phyloP scores from a whole-genome alignment of 148 eudicot species.

The Linanthus parryae region DNA sequence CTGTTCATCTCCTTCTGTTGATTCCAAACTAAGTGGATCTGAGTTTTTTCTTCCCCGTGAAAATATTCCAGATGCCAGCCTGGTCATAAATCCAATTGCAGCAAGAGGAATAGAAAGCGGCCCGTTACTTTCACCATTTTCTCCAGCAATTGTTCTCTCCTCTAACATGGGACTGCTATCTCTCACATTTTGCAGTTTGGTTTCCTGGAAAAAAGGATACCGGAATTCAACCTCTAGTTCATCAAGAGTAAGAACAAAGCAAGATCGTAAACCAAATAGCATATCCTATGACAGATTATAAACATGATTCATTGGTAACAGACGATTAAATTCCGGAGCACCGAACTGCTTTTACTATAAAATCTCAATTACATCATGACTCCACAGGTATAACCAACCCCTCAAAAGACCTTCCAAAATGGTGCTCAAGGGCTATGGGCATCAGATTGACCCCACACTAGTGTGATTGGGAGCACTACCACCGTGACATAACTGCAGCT shows the following conservation, averaged over 20 bases:
- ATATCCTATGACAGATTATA: too few relatives aligned
- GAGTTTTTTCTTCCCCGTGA: slow-evolving; percentile 50
- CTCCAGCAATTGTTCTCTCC: slow-evolving; percentile 33
- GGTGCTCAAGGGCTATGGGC: too few relatives aligned
- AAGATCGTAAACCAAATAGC: too few relatives aligned
- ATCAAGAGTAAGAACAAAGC: slow-evolving; percentile 1
- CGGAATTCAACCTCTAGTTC: neutral
- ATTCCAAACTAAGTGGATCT: slow-evolving; percentile 30
- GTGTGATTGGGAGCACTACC: too few relatives aligned
- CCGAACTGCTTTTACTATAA: too few relatives aligned
- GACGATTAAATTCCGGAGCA: too few relatives aligned
- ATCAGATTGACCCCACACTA: too few relatives aligned
- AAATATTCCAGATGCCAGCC: slow-evolving; percentile 80
- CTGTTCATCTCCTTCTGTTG: slow-evolving; percentile 34
- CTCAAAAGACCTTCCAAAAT: too few relatives aligned
- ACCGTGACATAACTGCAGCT: too few relatives aligned
- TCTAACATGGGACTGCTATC: slow-evolving; percentile 36
- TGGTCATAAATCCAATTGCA: slow-evolving; percentile 69
- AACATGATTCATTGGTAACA: too few relatives aligned
- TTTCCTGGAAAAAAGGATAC: slow-evolving; percentile 33
- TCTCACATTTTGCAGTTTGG: slow-evolving; percentile 22
- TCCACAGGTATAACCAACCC: too few relatives aligned
- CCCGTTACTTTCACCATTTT: slow-evolving; percentile 55
- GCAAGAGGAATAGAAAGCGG: slow-evolving; percentile 72
- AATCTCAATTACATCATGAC: too few relatives aligned